Conservation (phyloP, 2,329 filamentous ascomycete genomes). For the Aureobasidium melanogenum region DNA sequence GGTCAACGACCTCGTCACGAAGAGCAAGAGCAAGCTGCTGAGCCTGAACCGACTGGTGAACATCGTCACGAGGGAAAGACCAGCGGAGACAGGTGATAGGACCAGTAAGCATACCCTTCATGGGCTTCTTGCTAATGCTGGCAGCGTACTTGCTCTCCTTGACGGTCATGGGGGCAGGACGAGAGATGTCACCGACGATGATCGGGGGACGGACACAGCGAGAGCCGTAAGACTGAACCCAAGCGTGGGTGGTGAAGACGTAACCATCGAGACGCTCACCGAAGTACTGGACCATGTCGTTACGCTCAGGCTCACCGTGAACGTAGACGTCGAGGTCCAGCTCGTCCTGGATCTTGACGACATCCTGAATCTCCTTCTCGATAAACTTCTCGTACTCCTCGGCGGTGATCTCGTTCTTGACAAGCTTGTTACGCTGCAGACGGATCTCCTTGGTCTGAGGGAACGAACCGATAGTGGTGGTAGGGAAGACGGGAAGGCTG, state of each 20-base stretch:
- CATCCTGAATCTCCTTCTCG: slow-evolving; percentile 93
- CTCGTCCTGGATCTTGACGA: slow-evolving; percentile 95
- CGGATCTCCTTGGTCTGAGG: slow-evolving; percentile 99
- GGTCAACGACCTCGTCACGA: slow-evolving; percentile 95
- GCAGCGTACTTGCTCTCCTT: slow-evolving; percentile 99
- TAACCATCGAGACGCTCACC: slow-evolving; percentile 95
- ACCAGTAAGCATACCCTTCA: slow-evolving; percentile 99
- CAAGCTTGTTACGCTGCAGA: slow-evolving; percentile 93
- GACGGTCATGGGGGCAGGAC: slow-evolving; percentile 94
- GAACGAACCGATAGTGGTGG: slow-evolving; percentile 98
- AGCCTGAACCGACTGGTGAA: slow-evolving; percentile 98
- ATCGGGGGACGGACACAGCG: slow-evolving; percentile 97
- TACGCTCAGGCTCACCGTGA: slow-evolving; percentile 98
- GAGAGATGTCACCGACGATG: slow-evolving; percentile 96
- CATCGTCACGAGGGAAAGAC: slow-evolving; percentile 99
- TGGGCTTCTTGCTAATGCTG: slow-evolving; percentile 93
- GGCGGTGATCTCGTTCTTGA: slow-evolving; percentile 92
- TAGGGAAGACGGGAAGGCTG: slow-evolving; percentile 93
- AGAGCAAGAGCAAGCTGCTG: slow-evolving; percentile 97
- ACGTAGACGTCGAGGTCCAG: slow-evolving; percentile 95
- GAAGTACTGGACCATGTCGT: slow-evolving; percentile 99
- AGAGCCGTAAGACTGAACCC: slow-evolving; percentile 97
- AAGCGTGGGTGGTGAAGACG: slow-evolving; percentile 97
- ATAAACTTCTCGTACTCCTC: slow-evolving; percentile 98
- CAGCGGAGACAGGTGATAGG: slow-evolving; percentile 98